Base-by-base conservation (phyloP, 108 stramenopile genomes). In the Nitzschia putrida region DNA sequence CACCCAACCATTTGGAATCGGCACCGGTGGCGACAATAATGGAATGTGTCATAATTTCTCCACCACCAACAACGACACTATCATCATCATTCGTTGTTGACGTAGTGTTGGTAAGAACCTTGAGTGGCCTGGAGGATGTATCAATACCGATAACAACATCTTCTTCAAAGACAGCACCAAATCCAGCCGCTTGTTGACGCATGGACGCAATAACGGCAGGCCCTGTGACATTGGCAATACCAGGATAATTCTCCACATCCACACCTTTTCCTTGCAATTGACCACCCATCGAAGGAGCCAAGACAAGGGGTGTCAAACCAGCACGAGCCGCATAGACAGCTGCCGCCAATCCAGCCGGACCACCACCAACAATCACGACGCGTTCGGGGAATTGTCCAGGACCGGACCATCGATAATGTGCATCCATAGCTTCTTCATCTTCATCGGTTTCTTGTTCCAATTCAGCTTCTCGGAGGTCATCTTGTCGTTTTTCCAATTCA, bases 21-120 rank as follows among this genome's bases (percentile, higher is more conserved):
- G 97, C 97, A 8, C 97, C 97, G 18, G 97, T 98, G 2, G 95
- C 93, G 0, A 98, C 89, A 74, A 98, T 95, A 21, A 98, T 73
- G 4, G 94, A 73, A 77, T 97, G 94, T 0, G 94, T 86, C 47
- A 82, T 79, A 57, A 97, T 92, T 7, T 61, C 64, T 26, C 82
- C 82, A 34, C 4, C 4, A 4, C 29, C 29, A 1, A 4, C 29
- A 34, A 4, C 29, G 3, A 1, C 29, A 34, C n/a, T n/a, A n/a
- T n/a, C n/a, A n/a, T n/a, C n/a, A n/a, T n/a, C n/a, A 13, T 44
- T 44, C 44, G 9, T 44, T 9, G 44, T 13, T 11, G 11, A 9
- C 11, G 44, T 11, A 44, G 9, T 13, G 13, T 91, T 91, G 25
- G 88, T 91, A 22, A 63, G 58, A 7, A 94, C 85, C 55, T 72